Conservation (phyloP, 2,329 filamentous ascomycete species). For the Aspergillus proliferans region DNA sequence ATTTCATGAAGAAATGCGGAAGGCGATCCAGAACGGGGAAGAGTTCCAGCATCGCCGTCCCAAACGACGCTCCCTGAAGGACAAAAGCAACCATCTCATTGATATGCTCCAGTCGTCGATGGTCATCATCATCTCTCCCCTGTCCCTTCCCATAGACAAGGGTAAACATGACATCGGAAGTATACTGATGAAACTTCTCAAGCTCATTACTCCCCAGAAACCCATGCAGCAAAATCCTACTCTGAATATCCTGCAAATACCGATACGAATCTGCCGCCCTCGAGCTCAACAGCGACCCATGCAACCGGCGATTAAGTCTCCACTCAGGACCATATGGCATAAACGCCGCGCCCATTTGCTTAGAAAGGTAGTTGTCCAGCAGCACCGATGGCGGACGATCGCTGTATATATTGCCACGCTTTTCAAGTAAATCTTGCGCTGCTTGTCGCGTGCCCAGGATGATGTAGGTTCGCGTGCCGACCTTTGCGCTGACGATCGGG, state of each 20-base stretch:
- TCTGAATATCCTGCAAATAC: constrained; percentile 46
- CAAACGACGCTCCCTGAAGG: constrained; percentile 5
- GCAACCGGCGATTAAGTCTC: constrained; percentile 38
- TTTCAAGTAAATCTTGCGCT: constrained; percentile 34
- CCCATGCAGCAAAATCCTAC: constrained; percentile 39
- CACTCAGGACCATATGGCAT: constrained; percentile 47
- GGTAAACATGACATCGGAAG: constrained; percentile 45
- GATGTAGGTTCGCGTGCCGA: constrained; percentile 27
- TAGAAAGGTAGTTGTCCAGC: constrained; percentile 23
- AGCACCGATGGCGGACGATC: constrained; percentile 25
- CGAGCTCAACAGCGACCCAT: constrained; percentile 42
- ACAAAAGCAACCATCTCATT: constrained; percentile 31
- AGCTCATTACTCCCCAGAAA: constrained; percentile 38
- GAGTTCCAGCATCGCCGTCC: constrained; percentile 5
- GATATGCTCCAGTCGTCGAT: constrained; percentile 42
- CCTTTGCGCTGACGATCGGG: constrained; percentile 27
- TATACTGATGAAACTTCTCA: constrained; percentile 44
- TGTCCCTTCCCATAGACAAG: constrained; percentile 49
- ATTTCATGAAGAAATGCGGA: constrained; percentile 2
- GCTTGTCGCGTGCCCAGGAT: constrained; percentile 27
- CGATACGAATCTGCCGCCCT: constrained; percentile 42
- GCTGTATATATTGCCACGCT: constrained; percentile 34
- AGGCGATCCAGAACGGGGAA: constrained; percentile 8
- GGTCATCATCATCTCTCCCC: constrained; percentile 33
- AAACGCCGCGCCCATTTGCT: constrained; percentile 40